Percentiles rank a stretch among this genome's conserved stretches.
phyloP scores from a whole-genome alignment of 345 rosid species.

The Corchorus capsularis region DNA sequence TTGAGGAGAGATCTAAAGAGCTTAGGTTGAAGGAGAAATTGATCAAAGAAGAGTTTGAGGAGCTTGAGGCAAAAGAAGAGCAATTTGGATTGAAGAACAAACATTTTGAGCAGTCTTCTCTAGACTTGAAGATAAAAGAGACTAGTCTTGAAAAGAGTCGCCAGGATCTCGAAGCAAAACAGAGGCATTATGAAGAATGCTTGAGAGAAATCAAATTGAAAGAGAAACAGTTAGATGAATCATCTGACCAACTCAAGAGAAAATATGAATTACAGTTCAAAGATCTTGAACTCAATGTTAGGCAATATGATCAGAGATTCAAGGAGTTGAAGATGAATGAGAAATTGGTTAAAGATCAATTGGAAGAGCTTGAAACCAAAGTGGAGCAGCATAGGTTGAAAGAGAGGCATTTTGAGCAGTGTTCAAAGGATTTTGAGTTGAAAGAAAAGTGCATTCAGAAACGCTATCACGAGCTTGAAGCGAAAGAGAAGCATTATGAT shows the following conservation, averaged over 20 bases:
- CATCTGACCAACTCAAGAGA: background rate
- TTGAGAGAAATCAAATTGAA: slow-evolving; percentile 12
- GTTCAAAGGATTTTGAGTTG: slow-evolving; percentile 15
- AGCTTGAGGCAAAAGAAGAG: slow-evolving; percentile 19
- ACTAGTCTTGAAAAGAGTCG: slow-evolving; percentile 15
- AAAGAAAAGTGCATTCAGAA: slow-evolving; percentile 24
- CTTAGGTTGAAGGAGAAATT: background rate
- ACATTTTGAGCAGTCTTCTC: slow-evolving; percentile 5
- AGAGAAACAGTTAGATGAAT: slow-evolving; percentile 27
- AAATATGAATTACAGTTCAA: background rate
- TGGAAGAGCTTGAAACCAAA: slow-evolving; percentile 17
- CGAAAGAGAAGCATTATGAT: slow-evolving; percentile 24
- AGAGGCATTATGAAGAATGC: slow-evolving; percentile 17
- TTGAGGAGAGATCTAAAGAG: slow-evolving; percentile 3
- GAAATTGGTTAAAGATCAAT: slow-evolving; percentile 10
- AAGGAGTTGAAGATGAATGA: background rate
- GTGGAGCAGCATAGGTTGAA: background rate
- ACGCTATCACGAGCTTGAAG: background rate
- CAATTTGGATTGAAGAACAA: slow-evolving; percentile 13
- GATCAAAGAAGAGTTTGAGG: background rate
- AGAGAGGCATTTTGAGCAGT: slow-evolving; percentile 14
- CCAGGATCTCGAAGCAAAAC: slow-evolving; percentile 11
- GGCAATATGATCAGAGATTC: background rate
- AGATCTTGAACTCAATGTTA: slow-evolving; percentile 7
- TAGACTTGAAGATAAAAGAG: slow-evolving; percentile 23